Percentiles rank a stretch among this genome's conserved stretches.
Evolutionary conservation across 768 basidiomycete genomes (phyloP).

Genomic region (Boletus insuetus): DNA sequence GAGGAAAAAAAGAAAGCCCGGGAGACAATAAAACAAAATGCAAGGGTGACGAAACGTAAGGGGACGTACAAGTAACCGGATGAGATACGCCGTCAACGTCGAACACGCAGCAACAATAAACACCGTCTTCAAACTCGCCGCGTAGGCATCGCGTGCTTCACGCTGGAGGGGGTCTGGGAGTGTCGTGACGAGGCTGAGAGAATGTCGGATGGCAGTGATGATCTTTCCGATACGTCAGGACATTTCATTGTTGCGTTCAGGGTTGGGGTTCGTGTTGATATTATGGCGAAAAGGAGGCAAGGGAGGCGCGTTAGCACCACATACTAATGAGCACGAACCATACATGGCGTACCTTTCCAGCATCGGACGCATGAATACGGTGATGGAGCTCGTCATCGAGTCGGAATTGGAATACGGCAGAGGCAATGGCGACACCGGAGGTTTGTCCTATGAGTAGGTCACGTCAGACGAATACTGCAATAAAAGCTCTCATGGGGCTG

Average conservation of each 20-base stretch:
- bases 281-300: no score
- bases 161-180: constrained; percentile 14
- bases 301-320: neutral
- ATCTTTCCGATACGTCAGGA: neutral
- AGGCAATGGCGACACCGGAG: constrained; percentile 20
- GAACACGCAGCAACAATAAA: constrained; percentile 21
- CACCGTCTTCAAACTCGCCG: constrained; percentile 17
- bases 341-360: constrained; percentile 2
- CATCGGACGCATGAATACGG: constrained; percentile 11
- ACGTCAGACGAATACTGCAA: neutral
- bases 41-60: neutral
- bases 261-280: no score
- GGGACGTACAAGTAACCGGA: constrained; percentile 14
- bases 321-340: neutral
- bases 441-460: constrained; percentile 11
- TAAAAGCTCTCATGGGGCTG: no score
- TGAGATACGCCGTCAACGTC: constrained; percentile 7
- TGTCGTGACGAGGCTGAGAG: constrained; percentile 12
- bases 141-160: constrained; percentile 18
- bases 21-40: neutral
- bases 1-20: neutral
- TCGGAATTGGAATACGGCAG: constrained; percentile 21
- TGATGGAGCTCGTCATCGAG: constrained; percentile 13
- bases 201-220: constrained; percentile 19
- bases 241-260: no score